Base-by-base conservation (phyloP, 108 stramenopile genomes). In the Seminavis robusta region DNA sequence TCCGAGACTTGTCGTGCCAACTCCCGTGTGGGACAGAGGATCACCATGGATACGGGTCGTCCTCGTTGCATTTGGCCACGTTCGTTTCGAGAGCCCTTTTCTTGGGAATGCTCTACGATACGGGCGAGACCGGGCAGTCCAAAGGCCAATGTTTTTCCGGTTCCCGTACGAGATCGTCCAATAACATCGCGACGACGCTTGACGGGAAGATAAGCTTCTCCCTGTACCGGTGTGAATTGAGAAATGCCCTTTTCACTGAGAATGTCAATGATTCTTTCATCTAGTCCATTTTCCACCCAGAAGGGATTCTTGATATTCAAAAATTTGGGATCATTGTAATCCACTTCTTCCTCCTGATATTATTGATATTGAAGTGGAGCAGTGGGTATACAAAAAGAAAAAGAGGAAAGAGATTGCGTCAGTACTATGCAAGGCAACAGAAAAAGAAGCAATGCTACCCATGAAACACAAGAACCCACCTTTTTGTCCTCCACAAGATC, bases 71-170 rank as follows among this genome's bases (percentile, higher is more conserved):
- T 68, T 20, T 77, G 61, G 16, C 78, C 67, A 15, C 34, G 36
- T 16, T 60, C 80, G 62, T 86, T 80, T 7, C 69, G 67, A 25
- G 62, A 67, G 17, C 86, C 90, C 29, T 74, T 88, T 29, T 64
- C 42, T 42, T 69, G 65, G 15, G 53, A 20, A 26, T 76, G 38
- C 57, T 71, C 54, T 16, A 71, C 59, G 17, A 99, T 52, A 28
- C 88, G 79, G 28, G 87, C 79, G 7, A 97, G 48, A 21, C 88
- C 47, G 6, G 99, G 99, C 30, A 99, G 72, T 20, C 96, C 99
- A 77, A 99, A 99, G 8, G 99, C 99, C 13, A 99, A 74, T 17
- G 99, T 99, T 79, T 99, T 99, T 43, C 99, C 99, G 28, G 95
- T 97, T 30, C 99, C 99, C 0, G 99, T 99, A 10, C 96, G 86